A percentile compares a stretch with the other conserved stretches of the same genome.
phyloP scores from a whole-genome alignment of 768 basidiomycete species.

The Kwoniella heveanensis region DNA sequence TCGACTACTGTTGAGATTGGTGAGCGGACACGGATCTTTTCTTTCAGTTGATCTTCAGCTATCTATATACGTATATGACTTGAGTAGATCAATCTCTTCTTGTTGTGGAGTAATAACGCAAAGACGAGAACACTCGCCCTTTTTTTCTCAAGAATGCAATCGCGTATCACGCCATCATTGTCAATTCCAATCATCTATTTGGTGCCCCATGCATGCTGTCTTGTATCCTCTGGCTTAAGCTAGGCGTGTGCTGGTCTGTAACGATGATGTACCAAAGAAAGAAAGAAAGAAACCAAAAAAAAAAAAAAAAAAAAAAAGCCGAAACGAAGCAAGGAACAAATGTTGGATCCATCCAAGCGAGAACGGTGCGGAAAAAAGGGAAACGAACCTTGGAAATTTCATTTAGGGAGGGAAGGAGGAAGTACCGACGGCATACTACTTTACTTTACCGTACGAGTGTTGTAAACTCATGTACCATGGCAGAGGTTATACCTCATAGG shows the following conservation, averaged over 20 bases:
- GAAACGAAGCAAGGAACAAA: neutral
- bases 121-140: too few species aligned
- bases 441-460: too few species aligned
- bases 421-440: neutral
- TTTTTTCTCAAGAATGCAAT: neutral
- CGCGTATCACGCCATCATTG: constrained; percentile 1
- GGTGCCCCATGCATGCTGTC: neutral
- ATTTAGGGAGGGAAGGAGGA: too few species aligned
- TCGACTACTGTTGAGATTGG: too few species aligned
- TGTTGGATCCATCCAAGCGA: neutral
- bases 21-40: too few species aligned
- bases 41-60: neutral
- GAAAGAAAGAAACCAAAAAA: neutral
- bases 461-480: too few species aligned
- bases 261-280: neutral
- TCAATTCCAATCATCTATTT: neutral
- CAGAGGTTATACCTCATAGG: too few species aligned
- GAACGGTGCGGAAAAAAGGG: too few species aligned
- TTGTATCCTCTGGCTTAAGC: too few species aligned
- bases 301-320: neutral
- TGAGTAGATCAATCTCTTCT: neutral
- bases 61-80: neutral
- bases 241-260: neutral
- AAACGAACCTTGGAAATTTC: too few species aligned
- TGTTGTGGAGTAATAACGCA: too few species aligned